Percentiles rank a stretch among this genome's conserved stretches.
Evolutionary conservation across 345 rosid genomes (phyloP).

Genomic region (Populus deltoides): DNA sequence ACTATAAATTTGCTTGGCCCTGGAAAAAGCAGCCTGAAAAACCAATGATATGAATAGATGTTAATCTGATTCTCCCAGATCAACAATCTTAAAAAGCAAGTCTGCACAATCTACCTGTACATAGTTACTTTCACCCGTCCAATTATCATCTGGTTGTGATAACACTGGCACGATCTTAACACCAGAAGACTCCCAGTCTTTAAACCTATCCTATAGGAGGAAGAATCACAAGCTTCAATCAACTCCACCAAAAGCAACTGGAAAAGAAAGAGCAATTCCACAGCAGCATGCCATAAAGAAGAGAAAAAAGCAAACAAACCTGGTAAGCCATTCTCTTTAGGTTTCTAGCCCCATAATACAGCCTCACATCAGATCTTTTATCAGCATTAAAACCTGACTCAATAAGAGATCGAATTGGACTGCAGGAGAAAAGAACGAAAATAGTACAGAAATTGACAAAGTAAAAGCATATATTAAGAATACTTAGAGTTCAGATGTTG

Average conservation of each 20-base stretch:
- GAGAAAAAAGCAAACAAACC: conserved; percentile 43
- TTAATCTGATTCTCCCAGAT: neutral
- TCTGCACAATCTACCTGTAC: conserved; percentile 59
- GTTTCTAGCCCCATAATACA: conserved; percentile 93
- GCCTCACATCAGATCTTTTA: conserved; percentile 76
- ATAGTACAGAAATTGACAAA: neutral
- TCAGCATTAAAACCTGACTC: conserved; percentile 79
- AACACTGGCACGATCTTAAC: conserved; percentile 80
- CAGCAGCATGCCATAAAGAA: neutral
- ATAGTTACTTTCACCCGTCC: conserved; percentile 87
- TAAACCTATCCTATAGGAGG: conserved; percentile 69
- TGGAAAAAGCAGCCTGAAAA: conserved; percentile 78
- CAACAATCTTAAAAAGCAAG: neutral
- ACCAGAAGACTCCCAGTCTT: conserved; percentile 87
- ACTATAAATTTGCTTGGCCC: conserved; percentile 53
- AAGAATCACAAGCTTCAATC: conserved; percentile 10
- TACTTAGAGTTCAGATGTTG: no score
- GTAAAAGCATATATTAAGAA: no score
- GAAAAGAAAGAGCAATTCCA: neutral
- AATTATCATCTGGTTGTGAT: conserved; percentile 73
- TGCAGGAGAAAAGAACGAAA: conserved; percentile 32
- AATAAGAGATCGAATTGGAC: conserved; percentile 84
- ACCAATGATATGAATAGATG: conserved; percentile 4
- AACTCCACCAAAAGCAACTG: neutral
- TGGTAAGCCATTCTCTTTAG: conserved; percentile 93